These are phyloP conservation scores for Bombardia bombarda DNA, from an alignment of 495 filamentous ascomycete genomes.

Conservation along the genomic window DNA sequence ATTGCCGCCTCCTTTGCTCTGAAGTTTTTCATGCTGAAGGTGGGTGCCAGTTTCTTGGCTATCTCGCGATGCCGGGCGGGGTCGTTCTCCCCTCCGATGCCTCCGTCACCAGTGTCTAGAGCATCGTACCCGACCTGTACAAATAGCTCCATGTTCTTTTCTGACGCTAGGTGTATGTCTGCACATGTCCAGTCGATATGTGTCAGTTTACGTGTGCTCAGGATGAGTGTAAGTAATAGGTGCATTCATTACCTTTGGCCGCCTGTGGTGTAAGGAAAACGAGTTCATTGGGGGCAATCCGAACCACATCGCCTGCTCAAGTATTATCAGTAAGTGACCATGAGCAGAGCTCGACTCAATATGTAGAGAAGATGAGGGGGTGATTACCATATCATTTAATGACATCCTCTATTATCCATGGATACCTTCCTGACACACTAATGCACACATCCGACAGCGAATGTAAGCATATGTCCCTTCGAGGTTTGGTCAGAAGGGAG, in stretches of 20 bases:
- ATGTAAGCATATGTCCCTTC: background rate
- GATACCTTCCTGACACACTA: background rate
- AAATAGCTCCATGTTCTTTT: background rate
- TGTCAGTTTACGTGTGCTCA: background rate
- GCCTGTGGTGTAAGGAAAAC: slow-evolving; percentile 1
- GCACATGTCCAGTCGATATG: background rate
- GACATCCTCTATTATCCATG: background rate
- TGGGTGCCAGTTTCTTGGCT: background rate
- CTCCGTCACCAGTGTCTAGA: background rate
- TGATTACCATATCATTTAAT: background rate
- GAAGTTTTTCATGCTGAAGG: background rate
- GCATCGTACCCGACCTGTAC: background rate
- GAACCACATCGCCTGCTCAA: background rate
- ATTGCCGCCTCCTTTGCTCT: background rate
- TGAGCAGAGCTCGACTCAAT: background rate
- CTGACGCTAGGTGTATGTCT: background rate
- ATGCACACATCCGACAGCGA: background rate
- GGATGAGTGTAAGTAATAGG: background rate
- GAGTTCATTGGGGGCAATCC: slow-evolving; percentile 1
- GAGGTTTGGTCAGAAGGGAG: background rate
- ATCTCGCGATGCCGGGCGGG: background rate
- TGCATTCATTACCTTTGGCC: background rate
- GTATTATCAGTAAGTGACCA: background rate
- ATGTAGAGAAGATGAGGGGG: too few relatives aligned
- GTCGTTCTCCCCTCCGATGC: background rate